Evolutionary conservation across 2,329 filamentous ascomycete species (phyloP).

Genomic region (Penicillium psychrosexuale): DNA sequence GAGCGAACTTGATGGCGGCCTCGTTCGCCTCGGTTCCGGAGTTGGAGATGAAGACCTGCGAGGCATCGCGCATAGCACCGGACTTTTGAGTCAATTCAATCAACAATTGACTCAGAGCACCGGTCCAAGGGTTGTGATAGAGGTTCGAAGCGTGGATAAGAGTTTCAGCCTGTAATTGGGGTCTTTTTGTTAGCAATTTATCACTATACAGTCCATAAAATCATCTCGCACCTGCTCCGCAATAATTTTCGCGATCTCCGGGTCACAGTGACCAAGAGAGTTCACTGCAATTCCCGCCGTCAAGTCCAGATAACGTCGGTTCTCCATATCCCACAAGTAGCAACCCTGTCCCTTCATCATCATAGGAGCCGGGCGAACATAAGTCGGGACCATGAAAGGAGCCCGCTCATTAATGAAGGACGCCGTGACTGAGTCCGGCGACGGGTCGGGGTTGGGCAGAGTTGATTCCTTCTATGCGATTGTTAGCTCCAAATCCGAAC

Average conservation of each 20-base stretch:
- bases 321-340: constrained; percentile 86
- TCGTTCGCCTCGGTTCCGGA: constrained; percentile 97
- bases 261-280: constrained; percentile 84
- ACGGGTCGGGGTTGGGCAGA: constrained; percentile 69
- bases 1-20: constrained; percentile 92
- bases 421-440: constrained; percentile 69
- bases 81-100: constrained; percentile 75
- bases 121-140: constrained; percentile 96
- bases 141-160: constrained; percentile 92
- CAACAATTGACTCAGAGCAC: constrained; percentile 78
- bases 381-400: constrained; percentile 93
- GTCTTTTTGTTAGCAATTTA: constrained; percentile 2
- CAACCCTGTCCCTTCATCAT: constrained; percentile 86
- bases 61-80: constrained; percentile 76
- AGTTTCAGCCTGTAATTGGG: constrained; percentile 57
- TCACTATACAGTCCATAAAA: not conserved
- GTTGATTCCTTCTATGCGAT: constrained; percentile 45
- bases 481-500: not conserved
- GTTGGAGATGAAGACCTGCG: constrained; percentile 88
- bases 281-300: constrained; percentile 96
- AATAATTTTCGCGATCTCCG: constrained; percentile 70
- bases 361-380: constrained; percentile 82
- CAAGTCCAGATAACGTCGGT: constrained; percentile 86
- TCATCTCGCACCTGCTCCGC: constrained; percentile 64
- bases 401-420: constrained; percentile 71